Percentiles rank a stretch among this genome's conserved stretches.
Evolutionary conservation across 768 basidiomycete genomes (phyloP).

Genomic region (Boletales sp.): DNA sequence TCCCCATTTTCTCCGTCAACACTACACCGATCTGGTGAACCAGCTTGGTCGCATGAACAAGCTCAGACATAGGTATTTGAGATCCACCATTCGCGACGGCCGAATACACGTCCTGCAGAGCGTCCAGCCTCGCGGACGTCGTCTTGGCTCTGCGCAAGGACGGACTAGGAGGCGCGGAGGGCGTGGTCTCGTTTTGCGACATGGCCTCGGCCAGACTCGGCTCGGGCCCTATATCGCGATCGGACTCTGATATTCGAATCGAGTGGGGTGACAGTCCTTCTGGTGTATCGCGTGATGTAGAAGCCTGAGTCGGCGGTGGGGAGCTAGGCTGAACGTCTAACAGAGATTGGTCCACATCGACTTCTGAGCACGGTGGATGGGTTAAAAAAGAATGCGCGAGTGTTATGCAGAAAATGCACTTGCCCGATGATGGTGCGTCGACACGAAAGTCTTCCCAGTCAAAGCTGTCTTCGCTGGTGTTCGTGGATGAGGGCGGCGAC

Average conservation of each 20-base stretch:
- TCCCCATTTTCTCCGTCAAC: constrained; percentile 44
- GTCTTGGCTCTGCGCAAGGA: constrained; percentile 38
- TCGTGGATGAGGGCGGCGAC: constrained; percentile 1
- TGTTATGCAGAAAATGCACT: neutral
- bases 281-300: constrained; percentile 10
- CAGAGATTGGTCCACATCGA: constrained; percentile 22
- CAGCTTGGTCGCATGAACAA: constrained; percentile 43
- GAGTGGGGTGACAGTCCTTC: neutral
- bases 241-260: neutral
- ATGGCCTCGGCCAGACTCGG: neutral
- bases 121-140: constrained; percentile 40
- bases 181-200: constrained; percentile 11
- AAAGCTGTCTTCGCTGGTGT: constrained; percentile 22
- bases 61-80: constrained; percentile 47
- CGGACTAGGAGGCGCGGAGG: constrained; percentile 4
- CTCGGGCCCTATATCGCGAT: neutral
- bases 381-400: neutral
- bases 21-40: constrained; percentile 45
- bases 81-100: constrained; percentile 42
- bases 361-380: constrained; percentile 9
- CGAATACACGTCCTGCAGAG: constrained; percentile 41
- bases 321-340: constrained; percentile 7
- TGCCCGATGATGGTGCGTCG: constrained; percentile 20
- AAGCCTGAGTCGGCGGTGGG: neutral
- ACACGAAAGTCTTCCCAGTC: constrained; percentile 31